These are phyloP conservation scores for Rhynchosporium agropyri DNA, from an alignment of 2,329 filamentous ascomycete genomes.

Conservation along the genomic window DNA sequence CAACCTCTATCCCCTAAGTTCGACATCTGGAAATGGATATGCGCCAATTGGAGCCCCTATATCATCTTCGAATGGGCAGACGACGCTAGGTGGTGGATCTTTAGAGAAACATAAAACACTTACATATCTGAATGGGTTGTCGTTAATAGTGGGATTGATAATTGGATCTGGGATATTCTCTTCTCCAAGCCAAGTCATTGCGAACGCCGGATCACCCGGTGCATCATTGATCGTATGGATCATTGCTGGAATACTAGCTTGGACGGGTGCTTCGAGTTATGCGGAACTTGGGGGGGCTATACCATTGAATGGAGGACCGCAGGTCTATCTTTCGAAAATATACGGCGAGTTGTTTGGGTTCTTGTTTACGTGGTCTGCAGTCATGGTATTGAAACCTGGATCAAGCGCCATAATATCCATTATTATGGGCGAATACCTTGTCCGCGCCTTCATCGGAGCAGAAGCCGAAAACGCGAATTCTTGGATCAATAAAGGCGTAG, in stretches of 20 bases:
- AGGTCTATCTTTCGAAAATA: constrained; percentile 94
- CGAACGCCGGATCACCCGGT: constrained; percentile 87
- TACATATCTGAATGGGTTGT: constrained; percentile 91
- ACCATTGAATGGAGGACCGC: constrained; percentile 89
- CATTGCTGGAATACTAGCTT: constrained; percentile 87
- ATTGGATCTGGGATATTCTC: constrained; percentile 98
- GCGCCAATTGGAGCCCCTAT: constrained; percentile 81
- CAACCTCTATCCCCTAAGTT: constrained; percentile 88
- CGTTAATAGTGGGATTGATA: constrained; percentile 87
- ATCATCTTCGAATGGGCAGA: constrained; percentile 57
- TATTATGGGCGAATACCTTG: constrained; percentile 97
- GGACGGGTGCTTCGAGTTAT: constrained; percentile 94
- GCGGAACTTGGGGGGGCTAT: constrained; percentile 96
- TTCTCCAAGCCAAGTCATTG: constrained; percentile 88
- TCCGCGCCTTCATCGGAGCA: constrained; percentile 82
- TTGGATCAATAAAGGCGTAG: constrained; percentile 91
- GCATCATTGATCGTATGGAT: constrained; percentile 90
- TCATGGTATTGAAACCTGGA: constrained; percentile 91
- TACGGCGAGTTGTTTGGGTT: constrained; percentile 94
- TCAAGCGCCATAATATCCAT: constrained; percentile 93
- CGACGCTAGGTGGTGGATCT: constrained; percentile 69
- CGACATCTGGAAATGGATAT: constrained; percentile 76
- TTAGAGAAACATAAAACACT: constrained; percentile 94
- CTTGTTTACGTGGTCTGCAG: constrained; percentile 94
- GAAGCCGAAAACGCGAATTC: constrained; percentile 78